Base-by-base conservation (phyloP, 1,139 yeast species). In the Pichia sp. region DNA sequence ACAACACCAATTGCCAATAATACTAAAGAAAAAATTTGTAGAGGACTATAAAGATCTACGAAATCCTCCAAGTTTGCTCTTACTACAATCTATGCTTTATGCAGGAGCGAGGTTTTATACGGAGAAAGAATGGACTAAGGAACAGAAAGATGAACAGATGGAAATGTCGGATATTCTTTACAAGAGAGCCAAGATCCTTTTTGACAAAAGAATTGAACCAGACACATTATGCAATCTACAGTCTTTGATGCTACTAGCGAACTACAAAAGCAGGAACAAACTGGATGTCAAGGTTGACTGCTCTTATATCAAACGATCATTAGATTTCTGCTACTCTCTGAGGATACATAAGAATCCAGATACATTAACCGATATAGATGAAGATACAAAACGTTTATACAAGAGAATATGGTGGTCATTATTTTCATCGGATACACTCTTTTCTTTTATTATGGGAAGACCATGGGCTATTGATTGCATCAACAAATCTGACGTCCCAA, bases 161-260 rank as follows among this genome's bases (percentile, higher is more conserved):
- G 29, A 36, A 20, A 33, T 43, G 2, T 34, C 45, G 35, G 63
- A 75, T 44, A 75, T 86, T 1, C 74, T 83, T 45, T 78, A 77
- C 60, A 72, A 79, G 50, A 69, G 94, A 26, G 91, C 88, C 3
- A 81, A 80, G 57, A 84, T 88, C 0, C 61, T 85, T 27, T 81
- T 74, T 55, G 91, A 83, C 50, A 74, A 84, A 1, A 75, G 73
- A 47, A 33, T 77, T 50, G 94, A 84, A 58, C 64, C 72, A 32
- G 88, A 82, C 49, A 76, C 85, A 1, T 66, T 79, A 2, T 63
- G 74, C 4, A 62, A 80, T 19, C 67, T 83, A 10, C 84, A 81
- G 52, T 69, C 87, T 0, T 61, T 81, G 27, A 59, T 78, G 3
- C 34, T 52, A 9, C 37, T 49, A 29, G 52, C 48, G 9, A 49